Base-by-base conservation (phyloP, 2,329 filamentous ascomycete genomes). In the Colletotrichum tropicale region DNA sequence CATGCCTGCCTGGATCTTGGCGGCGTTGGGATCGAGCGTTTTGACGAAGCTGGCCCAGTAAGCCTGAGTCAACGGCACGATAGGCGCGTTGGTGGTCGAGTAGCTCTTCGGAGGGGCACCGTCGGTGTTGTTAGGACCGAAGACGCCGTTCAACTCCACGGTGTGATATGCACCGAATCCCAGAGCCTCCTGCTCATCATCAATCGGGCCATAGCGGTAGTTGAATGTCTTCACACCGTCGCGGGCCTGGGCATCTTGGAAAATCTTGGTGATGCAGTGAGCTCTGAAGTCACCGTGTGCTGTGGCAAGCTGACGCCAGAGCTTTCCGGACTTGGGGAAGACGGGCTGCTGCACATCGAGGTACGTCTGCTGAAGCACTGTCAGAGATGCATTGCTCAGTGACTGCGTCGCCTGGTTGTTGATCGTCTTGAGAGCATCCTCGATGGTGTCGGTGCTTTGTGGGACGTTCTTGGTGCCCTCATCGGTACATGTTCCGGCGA, bases 21-120 rank as follows among this genome's bases (percentile, higher is more conserved):
- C 83, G 28, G 68, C 69, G 16, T 96, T 96, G 0, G 94, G 94
- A 81, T 96, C 87, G 60, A 91, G 88, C 0, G 87, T 87, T 32
- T 89, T 85, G 75, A 96, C 91, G 81, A 96, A 96, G 79, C 92
- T 94, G 3, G 92, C 91, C 93, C 93, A 96, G 83, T 95, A 96
- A 0, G 87, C 89, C 81, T 95, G 93, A 28, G 94, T 89, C 0
- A 93, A 83, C 0, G 90, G 86, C 1, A 94, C 88, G 6, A 93
- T 91, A 0, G 81, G 80, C 2, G 85, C 88, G 77, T 95, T 95
- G 15, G 84, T 83, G 0, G 85, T 81, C 8, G 82, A 81, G 78
- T 95, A 95, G 68, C 90, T 92, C 6, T 81, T 80, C 0, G 93
- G 93, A 2, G 88, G 83, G 0, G 77, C 81, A 16, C 85, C 84